phyloP scores from a whole-genome alignment of 1,284 basidiomycete genomes.

The Cerioporus squamosus region DNA sequence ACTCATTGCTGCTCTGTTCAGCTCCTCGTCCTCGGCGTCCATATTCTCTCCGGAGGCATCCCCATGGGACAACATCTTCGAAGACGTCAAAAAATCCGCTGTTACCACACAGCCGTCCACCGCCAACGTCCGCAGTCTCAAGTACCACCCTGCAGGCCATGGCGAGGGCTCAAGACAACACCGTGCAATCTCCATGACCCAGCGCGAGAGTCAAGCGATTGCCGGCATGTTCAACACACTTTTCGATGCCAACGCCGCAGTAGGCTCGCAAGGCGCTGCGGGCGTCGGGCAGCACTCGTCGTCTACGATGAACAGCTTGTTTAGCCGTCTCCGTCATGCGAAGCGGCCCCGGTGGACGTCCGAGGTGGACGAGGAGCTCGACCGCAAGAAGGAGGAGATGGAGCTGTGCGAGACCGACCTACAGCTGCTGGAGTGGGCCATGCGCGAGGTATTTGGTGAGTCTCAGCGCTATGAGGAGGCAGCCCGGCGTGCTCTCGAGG shows the following conservation, averaged over 20 bases:
- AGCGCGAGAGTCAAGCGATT: constrained; percentile 65
- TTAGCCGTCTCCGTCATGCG: constrained; percentile 51
- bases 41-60: constrained; percentile 39
- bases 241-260: constrained; percentile 39
- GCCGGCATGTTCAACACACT: constrained; percentile 76
- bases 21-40: constrained; percentile 10
- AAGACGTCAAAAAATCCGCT: constrained; percentile 41
- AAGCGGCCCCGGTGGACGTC: constrained; percentile 55
- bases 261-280: constrained; percentile 8
- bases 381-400: constrained; percentile 79
- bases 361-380: constrained; percentile 62
- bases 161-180: constrained; percentile 35
- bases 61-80: constrained; percentile 62
- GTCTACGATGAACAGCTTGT: constrained; percentile 31
- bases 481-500: constrained; percentile 38
- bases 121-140: constrained; percentile 13
- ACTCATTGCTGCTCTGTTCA: not conserved
- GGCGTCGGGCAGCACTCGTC: constrained; percentile 17
- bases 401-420: constrained; percentile 70
- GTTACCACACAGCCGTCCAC: constrained; percentile 13
- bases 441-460: constrained; percentile 69
- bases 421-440: constrained; percentile 79
- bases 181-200: constrained; percentile 60
- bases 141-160: not conserved
- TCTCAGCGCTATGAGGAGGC: constrained; percentile 52